phyloP scores from a whole-genome alignment of 2,329 filamentous ascomycete species.

The Cryoendolithus antarcticus region DNA sequence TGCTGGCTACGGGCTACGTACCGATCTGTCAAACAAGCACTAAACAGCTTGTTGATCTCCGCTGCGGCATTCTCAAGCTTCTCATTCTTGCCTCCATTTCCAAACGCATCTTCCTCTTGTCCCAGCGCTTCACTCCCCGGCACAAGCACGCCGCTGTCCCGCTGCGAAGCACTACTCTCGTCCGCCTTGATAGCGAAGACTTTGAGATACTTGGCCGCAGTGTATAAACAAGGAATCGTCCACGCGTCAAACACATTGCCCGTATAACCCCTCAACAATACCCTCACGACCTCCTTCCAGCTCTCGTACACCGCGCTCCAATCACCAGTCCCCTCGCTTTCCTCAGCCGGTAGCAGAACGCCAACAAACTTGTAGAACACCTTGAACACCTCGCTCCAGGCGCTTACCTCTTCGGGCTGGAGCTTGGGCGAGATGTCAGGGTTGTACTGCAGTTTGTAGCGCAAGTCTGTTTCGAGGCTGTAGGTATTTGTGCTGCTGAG shows the following conservation, averaged over 20 bases:
- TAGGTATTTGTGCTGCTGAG: constrained; percentile 57
- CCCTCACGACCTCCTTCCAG: constrained; percentile 75
- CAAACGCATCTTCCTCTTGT: constrained; percentile 76
- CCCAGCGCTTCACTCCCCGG: constrained; percentile 9
- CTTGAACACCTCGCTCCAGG: constrained; percentile 76
- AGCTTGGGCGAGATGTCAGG: constrained; percentile 27
- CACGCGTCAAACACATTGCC: constrained; percentile 68
- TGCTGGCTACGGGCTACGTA: constrained; percentile 31
- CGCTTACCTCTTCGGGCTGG: constrained; percentile 48
- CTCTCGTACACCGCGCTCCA: constrained; percentile 76
- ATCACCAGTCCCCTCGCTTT: constrained; percentile 40
- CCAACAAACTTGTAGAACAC: constrained; percentile 74
- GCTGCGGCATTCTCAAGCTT: constrained; percentile 84
- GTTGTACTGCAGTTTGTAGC: constrained; percentile 55
- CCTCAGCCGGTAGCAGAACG: constrained; percentile 56
- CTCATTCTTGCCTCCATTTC: constrained; percentile 63
- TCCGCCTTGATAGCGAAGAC: constrained; percentile 87
- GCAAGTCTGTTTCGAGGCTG: constrained; percentile 56
- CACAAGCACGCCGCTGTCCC: constrained; percentile 17
- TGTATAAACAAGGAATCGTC: constrained; percentile 85
- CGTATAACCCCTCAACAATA: constrained; percentile 69
- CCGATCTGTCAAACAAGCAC: constrained; percentile 80
- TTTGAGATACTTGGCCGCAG: constrained; percentile 73
- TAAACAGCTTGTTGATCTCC: constrained; percentile 84
- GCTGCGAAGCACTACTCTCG: constrained; percentile 46